Evolutionary conservation across 192 early-diverging fungal genomes (phyloP), one percentile per base, ranked within the genome.

Genomic region (Backusella sp.): DNA sequence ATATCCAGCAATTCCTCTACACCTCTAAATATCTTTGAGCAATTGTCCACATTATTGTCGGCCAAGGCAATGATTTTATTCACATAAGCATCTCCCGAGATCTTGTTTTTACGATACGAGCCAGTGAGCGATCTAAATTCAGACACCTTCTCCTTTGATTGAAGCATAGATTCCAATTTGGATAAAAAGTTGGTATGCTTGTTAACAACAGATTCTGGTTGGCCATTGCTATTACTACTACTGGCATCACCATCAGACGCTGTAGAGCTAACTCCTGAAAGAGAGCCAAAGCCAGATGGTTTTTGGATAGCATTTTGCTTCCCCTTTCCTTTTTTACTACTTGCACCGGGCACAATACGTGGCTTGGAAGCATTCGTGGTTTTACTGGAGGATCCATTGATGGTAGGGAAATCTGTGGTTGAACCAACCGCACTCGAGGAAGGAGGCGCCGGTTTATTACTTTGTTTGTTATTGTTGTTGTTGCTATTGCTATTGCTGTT

Each of bases 91-190:
- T 81, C 76, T 36, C 75, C 78, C 41, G 78, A 75, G 4, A 90
- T 80, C 14, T 66, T 72, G 17, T 79, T 78, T 28, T 85, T 84
- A 28, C 86, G 83, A 66, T 82, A 88, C 6, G 83, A 78, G 9
- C 84, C 79, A 4, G 84, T 90, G 4, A 90, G 36, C 21, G 80
- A 77, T 36, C 84, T 79, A 79, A 89, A 90, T 56, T 83, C 81
- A 8, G 82, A 75, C 4, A 89, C 66, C 32, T 83, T 84, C 6
- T 77, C 74, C 4, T 65, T 32, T 49, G 32, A 78, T 70, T 68
- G 81, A 70, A 37, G 84, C 39, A 74, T 79, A 76, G 70, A 66
- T 19, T 68, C 77, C 6, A 89, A 73, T 69, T 80, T 80, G 11
- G 86, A 84, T 28, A 86, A 65, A 9, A 89, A 70, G n/a, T 26